These are phyloP conservation scores for Mucuna pruriens DNA, from an alignment of 306 rosid genomes.

Conservation along the genomic window DNA sequence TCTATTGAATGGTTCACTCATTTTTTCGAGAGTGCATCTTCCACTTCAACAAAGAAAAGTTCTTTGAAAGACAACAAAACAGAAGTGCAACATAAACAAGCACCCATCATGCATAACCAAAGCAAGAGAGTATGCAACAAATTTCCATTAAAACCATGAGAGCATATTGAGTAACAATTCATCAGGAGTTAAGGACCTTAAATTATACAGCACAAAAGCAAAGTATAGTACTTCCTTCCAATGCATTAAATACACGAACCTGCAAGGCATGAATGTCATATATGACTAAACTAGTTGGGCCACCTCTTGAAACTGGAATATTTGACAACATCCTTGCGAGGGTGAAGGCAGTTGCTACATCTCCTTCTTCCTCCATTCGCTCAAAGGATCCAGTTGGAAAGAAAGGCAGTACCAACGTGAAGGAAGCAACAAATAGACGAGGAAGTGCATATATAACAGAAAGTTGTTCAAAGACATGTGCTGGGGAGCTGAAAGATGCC, in stretches of 20 bases:
- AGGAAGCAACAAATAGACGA: slow-evolving; percentile 89
- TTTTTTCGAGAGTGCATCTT: background rate
- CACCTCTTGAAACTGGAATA: slow-evolving; percentile 96
- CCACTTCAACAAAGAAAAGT: slow-evolving; percentile 18
- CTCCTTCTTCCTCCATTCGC: slow-evolving; percentile 99
- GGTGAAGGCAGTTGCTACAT: slow-evolving; percentile 98
- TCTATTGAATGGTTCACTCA: background rate
- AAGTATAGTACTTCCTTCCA: slow-evolving; percentile 23
- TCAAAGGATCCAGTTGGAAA: slow-evolving; percentile 99
- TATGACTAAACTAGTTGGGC: slow-evolving; percentile 89
- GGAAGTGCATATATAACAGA: slow-evolving; percentile 94
- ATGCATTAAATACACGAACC: slow-evolving; percentile 56
- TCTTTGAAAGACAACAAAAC: background rate
- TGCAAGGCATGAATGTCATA: slow-evolving; percentile 98
- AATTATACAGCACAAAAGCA: slow-evolving; percentile 10
- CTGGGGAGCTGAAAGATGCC: slow-evolving; percentile 92
- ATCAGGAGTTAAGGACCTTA: background rate
- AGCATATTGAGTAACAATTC: slow-evolving; percentile 4
- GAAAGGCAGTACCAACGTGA: slow-evolving; percentile 93
- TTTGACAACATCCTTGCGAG: slow-evolving; percentile 92
- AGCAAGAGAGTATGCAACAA: background rate
- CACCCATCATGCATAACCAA: background rate
- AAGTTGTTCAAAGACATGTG: slow-evolving; percentile 90
- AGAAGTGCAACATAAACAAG: background rate
- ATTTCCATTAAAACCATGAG: background rate